Conservation (phyloP, 2,329 filamentous ascomycete species). For the Calonectria fujianensis region DNA sequence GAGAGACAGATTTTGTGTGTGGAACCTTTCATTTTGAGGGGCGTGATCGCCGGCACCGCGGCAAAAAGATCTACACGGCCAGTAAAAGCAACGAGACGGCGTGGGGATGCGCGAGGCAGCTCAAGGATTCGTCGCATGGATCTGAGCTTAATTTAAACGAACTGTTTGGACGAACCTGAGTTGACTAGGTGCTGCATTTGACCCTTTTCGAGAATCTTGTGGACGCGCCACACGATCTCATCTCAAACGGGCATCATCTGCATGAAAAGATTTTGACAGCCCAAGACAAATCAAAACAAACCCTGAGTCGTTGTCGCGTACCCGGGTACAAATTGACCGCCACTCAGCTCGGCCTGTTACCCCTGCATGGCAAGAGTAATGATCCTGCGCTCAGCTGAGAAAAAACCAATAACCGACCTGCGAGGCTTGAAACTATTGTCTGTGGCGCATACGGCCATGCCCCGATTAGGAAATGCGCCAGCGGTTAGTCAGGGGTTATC, state of each 20-base stretch:
- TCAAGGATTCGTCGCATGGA: not conserved
- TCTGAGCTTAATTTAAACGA: not conserved
- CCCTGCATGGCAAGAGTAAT: not conserved
- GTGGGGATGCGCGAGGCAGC: not conserved
- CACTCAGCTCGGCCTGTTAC: not conserved
- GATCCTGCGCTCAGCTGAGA: not conserved
- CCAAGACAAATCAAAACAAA: not conserved
- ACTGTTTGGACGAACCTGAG: not conserved
- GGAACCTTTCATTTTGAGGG: not conserved
- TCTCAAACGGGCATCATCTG: not conserved
- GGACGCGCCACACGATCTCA: not conserved
- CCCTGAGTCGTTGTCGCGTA: not conserved
- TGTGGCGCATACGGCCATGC: not conserved
- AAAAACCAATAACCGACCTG: not conserved
- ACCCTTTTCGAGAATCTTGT: not conserved
- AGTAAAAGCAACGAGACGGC: not conserved
- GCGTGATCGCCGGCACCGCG: not conserved
- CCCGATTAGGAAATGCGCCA: not conserved
- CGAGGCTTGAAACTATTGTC: not conserved
- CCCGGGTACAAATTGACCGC: not conserved
- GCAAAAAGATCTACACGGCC: not conserved
- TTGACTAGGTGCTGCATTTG: not conserved
- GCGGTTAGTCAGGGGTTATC: not conserved
- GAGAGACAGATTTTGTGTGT: not conserved
- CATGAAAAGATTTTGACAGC: not conserved